Base-by-base conservation (phyloP, 352 stramenopile genomes). In the Bremia lactucae region DNA sequence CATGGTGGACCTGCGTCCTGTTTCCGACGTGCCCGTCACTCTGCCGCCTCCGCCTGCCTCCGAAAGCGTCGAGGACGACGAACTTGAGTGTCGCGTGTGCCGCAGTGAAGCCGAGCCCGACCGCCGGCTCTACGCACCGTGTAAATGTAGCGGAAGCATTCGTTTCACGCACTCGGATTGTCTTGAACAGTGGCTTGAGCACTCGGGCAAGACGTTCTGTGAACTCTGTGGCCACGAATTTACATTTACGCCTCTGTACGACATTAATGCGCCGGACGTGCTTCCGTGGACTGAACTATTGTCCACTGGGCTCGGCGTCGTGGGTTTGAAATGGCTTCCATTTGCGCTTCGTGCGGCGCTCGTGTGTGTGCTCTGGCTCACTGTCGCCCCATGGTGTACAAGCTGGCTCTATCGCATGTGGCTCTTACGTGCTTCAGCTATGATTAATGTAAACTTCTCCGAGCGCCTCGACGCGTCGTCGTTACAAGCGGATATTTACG, bases 111-210 rank as follows among this genome's bases (percentile, higher is more conserved):
- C 83, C 26, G 80, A 93, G 52, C 65, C 66, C 0, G 77, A 65
- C 6, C 71, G 77, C 2, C 80, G 73, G 3, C 58, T 93, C 16
- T 90, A 90, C 51, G 73, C 72, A 42, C 80, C 80, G 10, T 97
- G 92, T 57, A 96, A 96, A 65, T 97, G 92, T 61, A 96, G 86
- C 21, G 92, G 92, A 22, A 96, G 84, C 31, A 97, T 97, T 51
- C 87, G 87, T 24, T 85, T 94, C 55, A 94, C 82, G 19, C 92
- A 97, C 67, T 89, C 94, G 40, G 89, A 97, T 52, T 97, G 92
- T 40, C 68, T 97, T 35, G 83, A 90, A 50, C 90, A 95, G 18
- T 97, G 92, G 92, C 74, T 97, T 22, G 73, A 82, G 47, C 86
- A 97, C 41, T 96, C 82, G 25, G 72, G 82, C 51, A 95, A 95